Percentiles rank a stretch among this genome's conserved stretches.
phyloP scores from a whole-genome alignment of 257 asterid species.

The Ilex aquifolium region DNA sequence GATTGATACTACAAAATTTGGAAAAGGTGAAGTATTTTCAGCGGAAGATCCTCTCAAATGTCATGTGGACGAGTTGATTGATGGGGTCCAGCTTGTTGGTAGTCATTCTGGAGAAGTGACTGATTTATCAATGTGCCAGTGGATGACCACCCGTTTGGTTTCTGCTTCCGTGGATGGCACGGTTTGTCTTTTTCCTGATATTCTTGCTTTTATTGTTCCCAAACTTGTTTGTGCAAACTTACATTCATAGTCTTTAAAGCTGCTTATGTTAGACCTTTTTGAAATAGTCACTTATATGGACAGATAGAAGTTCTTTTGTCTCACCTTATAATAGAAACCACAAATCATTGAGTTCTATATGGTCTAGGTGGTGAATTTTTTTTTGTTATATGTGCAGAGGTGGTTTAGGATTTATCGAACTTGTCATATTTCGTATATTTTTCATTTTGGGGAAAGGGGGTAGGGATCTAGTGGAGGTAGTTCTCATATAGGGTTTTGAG shows the following conservation, averaged over 20 bases:
- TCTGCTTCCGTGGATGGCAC: conserved; percentile 4
- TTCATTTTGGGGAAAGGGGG: too few species aligned
- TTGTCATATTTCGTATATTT: too few species aligned
- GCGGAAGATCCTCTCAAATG: neutral
- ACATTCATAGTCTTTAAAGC: neutral
- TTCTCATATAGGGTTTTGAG: neutral
- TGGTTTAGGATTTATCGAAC: neutral
- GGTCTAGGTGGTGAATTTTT: neutral
- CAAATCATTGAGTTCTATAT: neutral
- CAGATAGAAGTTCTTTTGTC: too few species aligned
- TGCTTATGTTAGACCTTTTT: too few species aligned
- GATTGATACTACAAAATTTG: conserved; percentile 1
- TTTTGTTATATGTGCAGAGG: neutral
- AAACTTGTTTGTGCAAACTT: too few species aligned
- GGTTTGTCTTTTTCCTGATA: neutral
- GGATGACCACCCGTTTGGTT: conserved; percentile 4
- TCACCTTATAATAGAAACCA: neutral
- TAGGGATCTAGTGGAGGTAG: neutral
- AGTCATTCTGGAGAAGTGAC: neutral
- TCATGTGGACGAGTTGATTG: neutral
- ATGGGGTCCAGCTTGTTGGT: conserved; percentile 1
- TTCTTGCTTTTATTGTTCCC: too few species aligned
- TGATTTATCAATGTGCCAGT: conserved; percentile 1
- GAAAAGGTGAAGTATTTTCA: neutral
- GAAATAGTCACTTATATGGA: too few species aligned